Conservation (phyloP, 345 rosid species). For the Erysimum cheiranthoides region DNA sequence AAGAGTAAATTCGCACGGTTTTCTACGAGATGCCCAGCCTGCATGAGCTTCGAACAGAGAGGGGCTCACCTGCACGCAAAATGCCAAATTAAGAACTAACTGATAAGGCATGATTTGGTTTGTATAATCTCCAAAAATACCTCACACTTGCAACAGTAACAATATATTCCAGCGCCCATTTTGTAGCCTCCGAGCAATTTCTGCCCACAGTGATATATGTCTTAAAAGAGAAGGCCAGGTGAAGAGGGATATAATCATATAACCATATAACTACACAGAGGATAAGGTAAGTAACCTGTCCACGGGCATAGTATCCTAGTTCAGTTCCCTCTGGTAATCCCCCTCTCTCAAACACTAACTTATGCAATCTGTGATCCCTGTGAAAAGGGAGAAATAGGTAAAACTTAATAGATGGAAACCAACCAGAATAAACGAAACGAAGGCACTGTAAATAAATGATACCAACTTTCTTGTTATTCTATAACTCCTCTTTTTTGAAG, state of each 20-base stretch:
- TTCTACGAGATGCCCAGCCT: slow-evolving; percentile 96
- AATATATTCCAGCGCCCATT: slow-evolving; percentile 80
- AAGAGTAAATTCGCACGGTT: slow-evolving; percentile 69
- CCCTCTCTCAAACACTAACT: slow-evolving; percentile 79
- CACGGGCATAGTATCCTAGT: slow-evolving; percentile 90
- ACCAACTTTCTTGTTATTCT: slow-evolving; percentile 53
- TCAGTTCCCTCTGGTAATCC: slow-evolving; percentile 98
- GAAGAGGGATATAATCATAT: slow-evolving; percentile 21
- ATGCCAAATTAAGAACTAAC: slow-evolving; percentile 31
- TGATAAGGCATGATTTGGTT: slow-evolving; percentile 27
- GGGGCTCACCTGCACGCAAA: slow-evolving; percentile 83
- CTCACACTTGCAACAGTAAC: slow-evolving; percentile 92
- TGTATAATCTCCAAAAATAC: slow-evolving; percentile 52
- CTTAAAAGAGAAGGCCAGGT: slow-evolving; percentile 42
- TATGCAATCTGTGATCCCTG: slow-evolving; percentile 90
- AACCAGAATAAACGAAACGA: slow-evolving; percentile 28
- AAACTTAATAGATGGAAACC: slow-evolving; percentile 32
- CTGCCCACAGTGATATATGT: slow-evolving; percentile 60
- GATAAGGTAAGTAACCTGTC: slow-evolving; percentile 66
- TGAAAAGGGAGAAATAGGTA: slow-evolving; percentile 25
- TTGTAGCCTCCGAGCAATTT: slow-evolving; percentile 91
- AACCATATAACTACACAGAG: slow-evolving; percentile 34
- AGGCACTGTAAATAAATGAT: slow-evolving; percentile 34
- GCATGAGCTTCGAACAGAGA: slow-evolving; percentile 98
- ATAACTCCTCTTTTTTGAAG: slow-evolving; percentile 49